Conservation (phyloP, 805 yeast genomes). For the Maudiozyma pseudohumilis region DNA sequence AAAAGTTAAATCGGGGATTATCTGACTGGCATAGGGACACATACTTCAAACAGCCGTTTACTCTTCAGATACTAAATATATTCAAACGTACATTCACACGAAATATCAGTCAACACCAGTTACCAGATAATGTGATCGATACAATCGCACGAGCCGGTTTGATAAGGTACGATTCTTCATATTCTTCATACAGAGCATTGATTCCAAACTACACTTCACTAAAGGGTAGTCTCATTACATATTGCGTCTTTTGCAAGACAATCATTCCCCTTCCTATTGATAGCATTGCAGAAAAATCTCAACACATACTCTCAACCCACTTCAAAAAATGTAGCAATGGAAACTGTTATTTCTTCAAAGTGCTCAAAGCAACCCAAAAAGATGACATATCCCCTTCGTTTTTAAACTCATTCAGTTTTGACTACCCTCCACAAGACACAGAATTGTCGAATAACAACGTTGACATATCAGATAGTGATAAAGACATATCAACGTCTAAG, state of each 20-base stretch:
- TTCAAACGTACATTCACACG: conserved; percentile 3
- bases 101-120: background rate
- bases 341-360: conserved; percentile 17
- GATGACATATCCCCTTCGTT: no score
- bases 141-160: conserved; percentile 48
- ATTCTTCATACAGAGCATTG: conserved; percentile 19
- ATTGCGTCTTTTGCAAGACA: conserved; percentile 49
- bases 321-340: conserved; percentile 16
- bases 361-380: conserved; percentile 7
- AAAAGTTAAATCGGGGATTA: conserved; percentile 8
- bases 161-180: conserved; percentile 41
- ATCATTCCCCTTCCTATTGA: conserved; percentile 24
- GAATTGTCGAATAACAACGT: no score
- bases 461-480: background rate
- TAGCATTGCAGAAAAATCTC: background rate
- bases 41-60: conserved; percentile 15
- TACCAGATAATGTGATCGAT: conserved; percentile 2
- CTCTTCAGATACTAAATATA: conserved; percentile 5
- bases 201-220: conserved; percentile 21
- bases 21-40: conserved; percentile 18
- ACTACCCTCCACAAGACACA: no score
- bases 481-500: background rate
- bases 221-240: no score
- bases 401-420: no score
- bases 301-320: conserved; percentile 40